Conservation (phyloP, 371 early-diverging fungal species). For the Massospora cicadina region DNA sequence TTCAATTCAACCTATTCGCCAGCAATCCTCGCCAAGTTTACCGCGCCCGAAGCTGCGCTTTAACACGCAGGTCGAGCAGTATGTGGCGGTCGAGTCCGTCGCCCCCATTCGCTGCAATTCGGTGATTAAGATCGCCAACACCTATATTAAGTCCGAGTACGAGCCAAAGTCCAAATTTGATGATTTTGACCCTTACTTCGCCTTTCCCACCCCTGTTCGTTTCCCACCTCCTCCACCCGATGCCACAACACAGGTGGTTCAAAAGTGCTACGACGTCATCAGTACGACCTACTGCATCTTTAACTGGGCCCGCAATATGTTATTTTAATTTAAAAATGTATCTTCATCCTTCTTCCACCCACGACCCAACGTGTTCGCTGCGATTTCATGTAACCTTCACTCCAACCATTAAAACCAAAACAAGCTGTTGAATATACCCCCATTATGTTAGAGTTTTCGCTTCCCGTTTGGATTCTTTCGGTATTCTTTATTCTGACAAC, state of each 20-base stretch:
- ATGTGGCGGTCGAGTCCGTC: constrained; percentile 21
- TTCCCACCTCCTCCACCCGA: not conserved
- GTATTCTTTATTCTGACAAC: no score
- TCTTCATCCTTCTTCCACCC: not conserved
- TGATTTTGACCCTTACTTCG: not conserved
- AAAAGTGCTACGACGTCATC: not conserved
- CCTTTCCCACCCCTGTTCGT: not conserved
- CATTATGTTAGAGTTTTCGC: no score
- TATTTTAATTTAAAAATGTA: not conserved
- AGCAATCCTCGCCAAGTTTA: constrained; percentile 14
- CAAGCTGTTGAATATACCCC: no score
- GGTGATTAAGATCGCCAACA: not conserved
- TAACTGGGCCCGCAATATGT: not conserved
- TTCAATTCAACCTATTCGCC: not conserved
- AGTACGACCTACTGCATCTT: constrained; percentile 3
- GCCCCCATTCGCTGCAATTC: not conserved
- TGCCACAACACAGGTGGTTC: not conserved
- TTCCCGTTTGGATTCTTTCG: no score
- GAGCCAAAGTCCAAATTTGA: not conserved
- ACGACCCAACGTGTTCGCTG: no score
- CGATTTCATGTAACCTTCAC: no score
- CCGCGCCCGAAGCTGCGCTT: constrained; percentile 25
- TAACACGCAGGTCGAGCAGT: constrained; percentile 46
- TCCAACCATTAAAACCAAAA: no score
- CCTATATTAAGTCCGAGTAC: constrained; percentile 1